phyloP scores from a whole-genome alignment of 805 yeast species.

The Wickerhamomyces queroliae region DNA sequence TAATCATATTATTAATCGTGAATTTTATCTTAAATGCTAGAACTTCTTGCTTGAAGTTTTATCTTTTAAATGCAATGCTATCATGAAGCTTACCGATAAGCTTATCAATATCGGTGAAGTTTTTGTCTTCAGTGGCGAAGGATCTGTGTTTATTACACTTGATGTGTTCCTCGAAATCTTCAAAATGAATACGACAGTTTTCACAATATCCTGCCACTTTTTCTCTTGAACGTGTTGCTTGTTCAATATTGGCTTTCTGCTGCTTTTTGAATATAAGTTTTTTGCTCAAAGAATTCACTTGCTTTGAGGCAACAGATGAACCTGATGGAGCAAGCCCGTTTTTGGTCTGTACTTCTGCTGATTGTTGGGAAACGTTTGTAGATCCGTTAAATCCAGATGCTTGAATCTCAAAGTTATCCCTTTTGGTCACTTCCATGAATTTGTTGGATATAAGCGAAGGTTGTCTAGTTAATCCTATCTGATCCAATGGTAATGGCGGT shows the following conservation, averaged over 20 bases:
- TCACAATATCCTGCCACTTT: conserved; percentile 80
- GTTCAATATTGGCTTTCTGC: conserved; percentile 11
- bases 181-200: conserved; percentile 82
- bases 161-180: conserved; percentile 73
- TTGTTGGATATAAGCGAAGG: conserved; percentile 13
- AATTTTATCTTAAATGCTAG: no score
- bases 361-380: conserved; percentile 1
- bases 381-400: background rate
- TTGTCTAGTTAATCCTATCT: conserved; percentile 13
- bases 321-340: conserved; percentile 60
- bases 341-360: conserved; percentile 25
- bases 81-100: conserved; percentile 41
- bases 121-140: conserved; percentile 67
- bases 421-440: conserved; percentile 17
- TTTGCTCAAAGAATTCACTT: conserved; percentile 41
- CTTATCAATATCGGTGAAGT: conserved; percentile 73
- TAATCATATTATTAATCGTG: no score
- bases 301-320: conserved; percentile 50
- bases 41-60: conserved; percentile 9
- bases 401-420: conserved; percentile 28
- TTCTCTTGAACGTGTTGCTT: conserved; percentile 13
- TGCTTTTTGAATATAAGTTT: conserved; percentile 26
- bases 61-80: conserved; percentile 15
- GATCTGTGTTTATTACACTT: conserved; percentile 61
- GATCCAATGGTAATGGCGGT: conserved; percentile 12